A percentile compares a stretch with the other conserved stretches of the same genome.
Evolutionary conservation across 768 basidiomycete species (phyloP).

Genomic region (Crassisporium funariophilum): DNA sequence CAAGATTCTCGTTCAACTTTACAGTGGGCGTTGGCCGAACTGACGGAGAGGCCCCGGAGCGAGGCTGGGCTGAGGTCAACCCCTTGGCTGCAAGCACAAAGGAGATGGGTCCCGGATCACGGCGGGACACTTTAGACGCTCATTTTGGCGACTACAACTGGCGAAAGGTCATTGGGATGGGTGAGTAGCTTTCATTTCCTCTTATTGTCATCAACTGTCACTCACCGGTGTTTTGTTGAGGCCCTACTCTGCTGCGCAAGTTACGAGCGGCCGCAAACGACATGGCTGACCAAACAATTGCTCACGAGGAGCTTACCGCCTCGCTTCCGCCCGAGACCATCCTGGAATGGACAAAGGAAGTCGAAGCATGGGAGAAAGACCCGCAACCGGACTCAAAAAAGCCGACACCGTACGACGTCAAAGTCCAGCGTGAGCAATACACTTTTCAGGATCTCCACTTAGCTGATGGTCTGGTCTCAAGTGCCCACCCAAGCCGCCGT

Average conservation of each 20-base stretch:
- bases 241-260: neutral
- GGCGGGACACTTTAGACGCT: constrained; percentile 29
- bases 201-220: neutral
- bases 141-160: constrained; percentile 30
- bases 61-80: constrained; percentile 33
- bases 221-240: neutral
- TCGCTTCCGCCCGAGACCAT: neutral
- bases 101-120: constrained; percentile 35
- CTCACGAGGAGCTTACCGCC: constrained; percentile 1
- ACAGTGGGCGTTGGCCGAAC: constrained; percentile 25
- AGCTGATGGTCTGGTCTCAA: neutral
- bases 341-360: neutral
- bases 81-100: constrained; percentile 24
- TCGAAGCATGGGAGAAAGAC: constrained; percentile 9
- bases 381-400: no score
- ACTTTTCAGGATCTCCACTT: neutral
- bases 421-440: neutral
- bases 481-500: constrained; percentile 12
- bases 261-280: constrained; percentile 6
- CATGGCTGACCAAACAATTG: constrained; percentile 10
- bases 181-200: no score
- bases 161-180: constrained; percentile 19
- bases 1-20: constrained; percentile 24
- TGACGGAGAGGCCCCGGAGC: constrained; percentile 37
- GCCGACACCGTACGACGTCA: constrained; percentile 4